Conservation (phyloP, 2,329 filamentous ascomycete species). For the Pseudogymnoascus sp. region DNA sequence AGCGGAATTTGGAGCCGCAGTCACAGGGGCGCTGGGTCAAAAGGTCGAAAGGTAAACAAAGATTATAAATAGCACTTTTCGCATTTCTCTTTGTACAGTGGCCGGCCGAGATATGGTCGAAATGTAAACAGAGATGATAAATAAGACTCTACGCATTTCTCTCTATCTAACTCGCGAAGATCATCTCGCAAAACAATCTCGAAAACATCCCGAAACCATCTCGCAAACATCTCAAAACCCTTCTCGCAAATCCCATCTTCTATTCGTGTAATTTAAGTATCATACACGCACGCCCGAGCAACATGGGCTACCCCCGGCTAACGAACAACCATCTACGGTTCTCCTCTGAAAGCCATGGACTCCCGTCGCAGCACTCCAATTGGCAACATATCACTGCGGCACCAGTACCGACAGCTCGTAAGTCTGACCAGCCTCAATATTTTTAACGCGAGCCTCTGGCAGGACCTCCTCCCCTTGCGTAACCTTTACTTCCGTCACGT, state of each 20-base stretch:
- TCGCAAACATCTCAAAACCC: not conserved
- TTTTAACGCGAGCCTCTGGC: conserved; percentile 32
- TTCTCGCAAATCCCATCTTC: not conserved
- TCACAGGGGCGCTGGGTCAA: not conserved
- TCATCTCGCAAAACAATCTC: not conserved
- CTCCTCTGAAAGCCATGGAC: not conserved
- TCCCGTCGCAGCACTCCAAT: not conserved
- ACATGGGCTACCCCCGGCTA: not conserved
- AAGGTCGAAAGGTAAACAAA: not conserved
- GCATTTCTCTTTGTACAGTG: not conserved
- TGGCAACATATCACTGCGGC: conserved; percentile 13
- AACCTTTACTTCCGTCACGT: conserved; percentile 34
- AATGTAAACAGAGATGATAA: not conserved
- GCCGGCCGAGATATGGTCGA: not conserved
- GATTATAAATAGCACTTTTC: not conserved
- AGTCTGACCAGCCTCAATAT: conserved; percentile 34
- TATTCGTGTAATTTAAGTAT: not conserved
- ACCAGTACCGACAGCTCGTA: conserved; percentile 37
- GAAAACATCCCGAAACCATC: not conserved
- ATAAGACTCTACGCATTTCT: not conserved
- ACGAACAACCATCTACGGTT: not conserved
- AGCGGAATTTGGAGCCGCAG: not conserved
- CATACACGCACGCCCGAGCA: not conserved
- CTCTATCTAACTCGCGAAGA: not conserved
- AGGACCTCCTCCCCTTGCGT: conserved; percentile 31